Conservation (phyloP, 2,329 filamentous ascomycete species). For the Phoma sp. region DNA sequence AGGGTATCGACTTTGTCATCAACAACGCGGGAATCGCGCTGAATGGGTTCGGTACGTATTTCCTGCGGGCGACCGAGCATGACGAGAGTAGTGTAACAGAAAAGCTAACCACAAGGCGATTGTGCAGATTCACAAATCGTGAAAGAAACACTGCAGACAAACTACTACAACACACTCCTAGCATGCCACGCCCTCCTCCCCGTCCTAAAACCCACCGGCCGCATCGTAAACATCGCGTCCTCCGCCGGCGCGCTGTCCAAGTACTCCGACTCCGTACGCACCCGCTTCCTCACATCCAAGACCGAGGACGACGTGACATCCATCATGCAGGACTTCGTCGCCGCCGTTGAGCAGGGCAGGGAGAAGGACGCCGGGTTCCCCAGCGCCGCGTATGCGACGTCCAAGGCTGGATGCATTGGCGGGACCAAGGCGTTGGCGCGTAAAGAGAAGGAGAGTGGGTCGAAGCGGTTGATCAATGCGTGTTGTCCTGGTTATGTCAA, state of each 20-base stretch:
- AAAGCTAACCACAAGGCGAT: too few species aligned
- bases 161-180: slow-evolving; percentile 61
- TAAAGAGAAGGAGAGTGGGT: slow-evolving; percentile 39
- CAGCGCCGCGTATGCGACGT: slow-evolving; percentile 57
- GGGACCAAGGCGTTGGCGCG: slow-evolving; percentile 49
- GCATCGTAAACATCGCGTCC: slow-evolving; percentile 58
- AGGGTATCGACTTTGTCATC: slow-evolving; percentile 60
- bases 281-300: slow-evolving; percentile 52
- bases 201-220: slow-evolving; percentile 53
- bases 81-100: too few species aligned
- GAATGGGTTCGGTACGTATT: slow-evolving; percentile 51
- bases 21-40: slow-evolving; percentile 61
- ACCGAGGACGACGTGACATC: slow-evolving; percentile 53
- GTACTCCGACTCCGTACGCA: slow-evolving; percentile 53
- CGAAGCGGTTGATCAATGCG: slow-evolving; percentile 44
- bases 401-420: slow-evolving; percentile 54
- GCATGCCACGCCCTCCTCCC: slow-evolving; percentile 55
- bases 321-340: slow-evolving; percentile 58
- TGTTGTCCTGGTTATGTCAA: slow-evolving; percentile 55
- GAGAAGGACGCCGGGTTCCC: slow-evolving; percentile 59
- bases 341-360: slow-evolving; percentile 54
- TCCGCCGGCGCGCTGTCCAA: slow-evolving; percentile 54
- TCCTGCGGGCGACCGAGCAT: not conserved
- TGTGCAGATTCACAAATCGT: slow-evolving; percentile 54
- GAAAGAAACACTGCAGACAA: slow-evolving; percentile 56